Base-by-base conservation (phyloP, 1,284 basidiomycete genomes). In the Boletus mariae region DNA sequence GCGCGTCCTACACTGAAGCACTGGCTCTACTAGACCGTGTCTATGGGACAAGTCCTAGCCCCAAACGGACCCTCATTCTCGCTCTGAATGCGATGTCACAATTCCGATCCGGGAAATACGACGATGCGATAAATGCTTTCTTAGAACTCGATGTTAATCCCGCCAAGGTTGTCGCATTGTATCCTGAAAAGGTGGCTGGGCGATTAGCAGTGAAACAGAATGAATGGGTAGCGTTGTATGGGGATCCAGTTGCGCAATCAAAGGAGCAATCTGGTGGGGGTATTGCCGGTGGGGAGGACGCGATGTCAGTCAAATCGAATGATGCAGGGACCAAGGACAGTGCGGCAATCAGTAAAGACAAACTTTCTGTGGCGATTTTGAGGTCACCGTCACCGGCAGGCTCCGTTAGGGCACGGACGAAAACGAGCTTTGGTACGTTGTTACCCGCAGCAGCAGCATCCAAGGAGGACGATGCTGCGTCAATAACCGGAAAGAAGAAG, bases 121-220 rank as follows among this genome's bases (percentile, higher is more conserved):
- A 90, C 56, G 73, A 77, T 13, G 95, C 96, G 0, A 86, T 98
- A 52, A 88, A 96, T 64, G 81, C 84, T 1, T 96, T 99, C 68
- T 82, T 95, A 47, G 83, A 88, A 41, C 83, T 96, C 43, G 90
- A 98, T 59, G 79, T 93, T 57, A 96, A 97, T 63, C 96, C 96
- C 0, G 92, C 94, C 2, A 92, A 95, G 64, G 92, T 99, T 1
- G 81, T 99, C 12, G 90, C 94, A 1, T 75, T 98, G 4, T 99
- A 92, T 68, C 92, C 94, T 0, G 80, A 88, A 45, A 76, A 76
- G 15, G 83, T 99, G 2, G 82, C 94, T 0, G 96, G 96, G 4
- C 77, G 89, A 31, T 71, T 98, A 11, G 77, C 85, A 12, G 80
- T 88, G 0, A 80, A 85, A 13, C 79, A 73, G 34, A 79, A 84